These are phyloP conservation scores for Fraxinus greggii DNA, from an alignment of 305 asterid genomes.

Conservation along the genomic window DNA sequence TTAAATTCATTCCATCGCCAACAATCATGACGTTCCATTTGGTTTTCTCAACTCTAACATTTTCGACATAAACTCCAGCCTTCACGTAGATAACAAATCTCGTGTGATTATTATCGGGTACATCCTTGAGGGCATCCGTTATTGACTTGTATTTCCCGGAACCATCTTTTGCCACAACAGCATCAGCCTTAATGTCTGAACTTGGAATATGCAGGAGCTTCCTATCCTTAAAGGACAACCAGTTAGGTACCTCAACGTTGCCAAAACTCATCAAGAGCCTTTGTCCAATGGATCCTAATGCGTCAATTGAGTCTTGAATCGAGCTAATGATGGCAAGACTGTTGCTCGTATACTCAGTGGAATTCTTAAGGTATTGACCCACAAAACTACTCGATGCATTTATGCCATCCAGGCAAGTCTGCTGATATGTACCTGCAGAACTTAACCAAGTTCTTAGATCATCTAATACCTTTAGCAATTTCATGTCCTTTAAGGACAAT, in stretches of 20 bases:
- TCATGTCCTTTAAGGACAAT: constrained; percentile 11
- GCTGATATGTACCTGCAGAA: constrained; percentile 35
- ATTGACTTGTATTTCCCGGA: constrained; percentile 25
- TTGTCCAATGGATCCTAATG: constrained; percentile 17
- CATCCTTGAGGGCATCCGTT: constrained; percentile 25
- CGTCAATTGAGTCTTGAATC: constrained; percentile 2
- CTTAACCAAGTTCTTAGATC: constrained; percentile 42
- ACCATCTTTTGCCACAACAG: constrained; percentile 33
- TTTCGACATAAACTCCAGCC: constrained; percentile 30
- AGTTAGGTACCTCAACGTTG: not conserved
- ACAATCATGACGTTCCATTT: constrained; percentile 36
- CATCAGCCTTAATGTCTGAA: constrained; percentile 19
- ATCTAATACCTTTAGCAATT: constrained; percentile 12
- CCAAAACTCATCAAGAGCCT: constrained; percentile 12
- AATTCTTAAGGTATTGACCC: constrained; percentile 15
- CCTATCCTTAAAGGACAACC: constrained; percentile 26
- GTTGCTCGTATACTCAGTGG: constrained; percentile 31
- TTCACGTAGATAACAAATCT: constrained; percentile 33
- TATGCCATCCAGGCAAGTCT: constrained; percentile 40
- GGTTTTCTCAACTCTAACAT: constrained; percentile 26
- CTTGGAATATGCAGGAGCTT: constrained; percentile 21
- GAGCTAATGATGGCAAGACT: constrained; percentile 33
- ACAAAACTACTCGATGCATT: constrained; percentile 1
- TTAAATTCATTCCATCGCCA: constrained; percentile 32
- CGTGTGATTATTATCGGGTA: constrained; percentile 19